These are phyloP conservation scores for Metarhizium anisopliae DNA, from an alignment of 2,329 filamentous ascomycete genomes.

Conservation along the genomic window DNA sequence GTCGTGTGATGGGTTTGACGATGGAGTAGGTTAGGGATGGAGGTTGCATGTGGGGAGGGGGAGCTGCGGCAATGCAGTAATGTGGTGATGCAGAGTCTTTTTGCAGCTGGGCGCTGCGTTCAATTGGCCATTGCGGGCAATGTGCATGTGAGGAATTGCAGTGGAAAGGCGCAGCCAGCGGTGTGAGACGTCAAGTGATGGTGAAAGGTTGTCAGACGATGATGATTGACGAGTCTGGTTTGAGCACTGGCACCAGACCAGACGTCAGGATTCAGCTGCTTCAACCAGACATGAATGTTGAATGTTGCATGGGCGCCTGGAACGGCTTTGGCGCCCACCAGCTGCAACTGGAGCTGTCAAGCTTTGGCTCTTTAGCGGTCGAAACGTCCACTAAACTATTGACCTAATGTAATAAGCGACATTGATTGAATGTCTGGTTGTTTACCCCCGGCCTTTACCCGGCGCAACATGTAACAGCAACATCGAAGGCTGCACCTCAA, in stretches of 20 bases:
- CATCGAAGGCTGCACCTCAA: too few species aligned
- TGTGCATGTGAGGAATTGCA: neutral
- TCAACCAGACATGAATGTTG: too few species aligned
- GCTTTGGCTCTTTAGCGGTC: neutral
- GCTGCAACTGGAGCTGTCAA: neutral
- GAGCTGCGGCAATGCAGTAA: neutral
- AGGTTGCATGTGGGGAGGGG: neutral
- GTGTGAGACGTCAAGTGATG: neutral
- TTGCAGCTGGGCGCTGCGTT: neutral
- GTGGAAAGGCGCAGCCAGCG: too few species aligned
- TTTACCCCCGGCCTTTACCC: slow-evolving; percentile 9
- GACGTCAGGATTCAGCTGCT: too few species aligned
- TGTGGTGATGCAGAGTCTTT: neutral
- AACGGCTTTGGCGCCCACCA: too few species aligned
- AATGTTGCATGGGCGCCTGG: too few species aligned
- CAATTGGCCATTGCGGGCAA: neutral
- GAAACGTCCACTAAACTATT: too few species aligned
- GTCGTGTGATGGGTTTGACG: slow-evolving; percentile 6
- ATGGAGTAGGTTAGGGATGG: neutral
- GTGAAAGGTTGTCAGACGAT: neutral
- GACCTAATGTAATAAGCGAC: too few species aligned
- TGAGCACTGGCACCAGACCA: too few species aligned
- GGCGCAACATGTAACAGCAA: slow-evolving; percentile 6
- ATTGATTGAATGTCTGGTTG: too few species aligned
- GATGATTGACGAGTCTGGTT: neutral